Evolutionary conservation across 176 grass and related monocot species (phyloP).

Genomic region (Oryza coarctata): DNA sequence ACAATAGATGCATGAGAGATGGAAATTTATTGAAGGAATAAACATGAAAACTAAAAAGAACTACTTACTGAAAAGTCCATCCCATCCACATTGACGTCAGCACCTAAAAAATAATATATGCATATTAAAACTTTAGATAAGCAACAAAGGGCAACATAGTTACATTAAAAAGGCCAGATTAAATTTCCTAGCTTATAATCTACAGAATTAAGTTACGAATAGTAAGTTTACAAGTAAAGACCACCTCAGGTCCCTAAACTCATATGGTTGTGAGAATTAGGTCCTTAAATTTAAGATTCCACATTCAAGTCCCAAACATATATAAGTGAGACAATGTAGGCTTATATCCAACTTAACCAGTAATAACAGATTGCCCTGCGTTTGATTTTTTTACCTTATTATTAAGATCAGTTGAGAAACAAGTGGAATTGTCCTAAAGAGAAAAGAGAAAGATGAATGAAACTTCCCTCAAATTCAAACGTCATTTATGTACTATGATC

Average conservation of each 20-base stretch:
- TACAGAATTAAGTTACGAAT: background rate
- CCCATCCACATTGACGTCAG: constrained; percentile 77
- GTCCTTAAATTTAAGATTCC: no score
- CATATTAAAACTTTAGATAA: background rate
- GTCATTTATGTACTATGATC: background rate
- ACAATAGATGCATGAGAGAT: background rate
- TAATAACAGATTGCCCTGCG: background rate
- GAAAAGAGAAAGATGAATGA: background rate
- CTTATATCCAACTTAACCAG: background rate
- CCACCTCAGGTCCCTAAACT: no score
- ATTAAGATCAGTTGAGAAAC: background rate
- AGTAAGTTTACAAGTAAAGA: background rate
- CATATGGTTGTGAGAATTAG: no score
- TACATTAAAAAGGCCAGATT: background rate
- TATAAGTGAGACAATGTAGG: background rate
- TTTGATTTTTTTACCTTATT: background rate
- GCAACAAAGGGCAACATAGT: background rate
- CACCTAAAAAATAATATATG: constrained; percentile 29
- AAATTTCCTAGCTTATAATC: background rate
- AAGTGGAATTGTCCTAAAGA: background rate
- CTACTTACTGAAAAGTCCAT: constrained; percentile 89
- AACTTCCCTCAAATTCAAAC: background rate
- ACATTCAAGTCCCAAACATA: no score
- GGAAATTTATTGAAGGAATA: background rate
- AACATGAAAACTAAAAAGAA: background rate